Percentiles rank a stretch among this genome's conserved stretches.
These are phyloP conservation scores for Podila minutissima DNA, from an alignment of 192 early-diverging fungal species.

Conservation along the genomic window DNA sequence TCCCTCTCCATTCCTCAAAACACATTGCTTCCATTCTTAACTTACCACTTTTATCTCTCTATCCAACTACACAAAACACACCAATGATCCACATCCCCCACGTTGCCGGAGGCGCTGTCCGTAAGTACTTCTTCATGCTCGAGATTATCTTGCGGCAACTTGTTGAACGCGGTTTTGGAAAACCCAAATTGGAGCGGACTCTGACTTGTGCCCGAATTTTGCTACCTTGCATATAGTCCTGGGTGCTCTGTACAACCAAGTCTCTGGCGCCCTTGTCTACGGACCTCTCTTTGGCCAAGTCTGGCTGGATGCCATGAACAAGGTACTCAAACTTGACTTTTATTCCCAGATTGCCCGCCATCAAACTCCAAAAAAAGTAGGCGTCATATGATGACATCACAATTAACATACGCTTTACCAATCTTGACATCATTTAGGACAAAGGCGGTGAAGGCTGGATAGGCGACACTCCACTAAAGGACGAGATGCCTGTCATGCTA, in stretches of 20 bases:
- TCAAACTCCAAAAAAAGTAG: not conserved
- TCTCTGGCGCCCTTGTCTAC: slow-evolving; percentile 37
- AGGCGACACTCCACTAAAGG: not conserved
- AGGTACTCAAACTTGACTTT: slow-evolving; percentile 12
- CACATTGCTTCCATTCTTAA: not conserved
- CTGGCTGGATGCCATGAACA: slow-evolving; percentile 46
- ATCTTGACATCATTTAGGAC: slow-evolving; percentile 16
- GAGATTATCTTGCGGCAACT: too few relatives aligned
- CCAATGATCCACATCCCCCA: slow-evolving; percentile 41
- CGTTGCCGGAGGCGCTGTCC: slow-evolving; percentile 40
- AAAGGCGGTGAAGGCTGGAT: slow-evolving; percentile 35
- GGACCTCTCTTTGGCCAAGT: slow-evolving; percentile 50
- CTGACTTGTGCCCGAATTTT: not conserved
- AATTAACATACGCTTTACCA: not conserved
- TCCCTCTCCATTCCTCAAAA: not conserved
- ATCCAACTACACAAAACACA: not conserved
- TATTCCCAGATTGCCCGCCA: not conserved
- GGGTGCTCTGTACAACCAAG: slow-evolving; percentile 42
- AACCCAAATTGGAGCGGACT: not conserved
- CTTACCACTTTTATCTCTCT: not conserved
- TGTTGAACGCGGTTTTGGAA: too few relatives aligned
- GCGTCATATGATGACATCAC: not conserved
- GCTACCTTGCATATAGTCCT: slow-evolving; percentile 19
- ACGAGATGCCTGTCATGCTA: slow-evolving; percentile 7
- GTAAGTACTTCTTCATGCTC: slow-evolving; percentile 10